Percentiles rank a stretch among this genome's conserved stretches.
Conservation (phyloP, 306 rosid genomes). For the Fragaria ananassa region DNA sequence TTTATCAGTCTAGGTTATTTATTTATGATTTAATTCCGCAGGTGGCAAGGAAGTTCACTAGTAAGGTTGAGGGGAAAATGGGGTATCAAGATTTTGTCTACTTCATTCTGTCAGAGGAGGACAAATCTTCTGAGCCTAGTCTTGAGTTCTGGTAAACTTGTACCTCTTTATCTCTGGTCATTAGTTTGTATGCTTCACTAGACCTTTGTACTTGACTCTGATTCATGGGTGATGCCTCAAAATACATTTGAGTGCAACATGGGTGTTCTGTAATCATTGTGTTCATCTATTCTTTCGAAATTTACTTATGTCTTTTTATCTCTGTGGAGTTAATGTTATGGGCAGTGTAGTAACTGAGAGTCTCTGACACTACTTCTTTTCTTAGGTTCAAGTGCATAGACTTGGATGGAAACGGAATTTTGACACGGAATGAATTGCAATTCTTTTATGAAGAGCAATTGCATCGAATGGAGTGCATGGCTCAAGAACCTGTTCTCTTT, state of each 20-base stretch:
- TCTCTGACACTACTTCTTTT: constrained; percentile 30
- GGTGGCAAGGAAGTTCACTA: constrained; percentile 92
- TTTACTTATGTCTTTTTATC: constrained; percentile 14
- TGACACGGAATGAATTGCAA: constrained; percentile 92
- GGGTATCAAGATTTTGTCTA: constrained; percentile 99
- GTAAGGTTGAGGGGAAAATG: constrained; percentile 96
- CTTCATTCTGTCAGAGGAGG: constrained; percentile 97
- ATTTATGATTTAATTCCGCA: constrained; percentile 33
- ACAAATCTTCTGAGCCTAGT: constrained; percentile 93
- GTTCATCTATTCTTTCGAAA: constrained; percentile 3
- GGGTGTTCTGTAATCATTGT: neutral
- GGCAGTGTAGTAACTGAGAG: constrained; percentile 10
- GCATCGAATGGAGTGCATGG: constrained; percentile 99
- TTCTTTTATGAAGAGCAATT: constrained; percentile 98
- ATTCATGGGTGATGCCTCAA: neutral
- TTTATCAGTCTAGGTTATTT: constrained; percentile 7
- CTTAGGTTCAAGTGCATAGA: constrained; percentile 97
- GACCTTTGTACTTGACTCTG: neutral
- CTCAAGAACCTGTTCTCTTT: constrained; percentile 98
- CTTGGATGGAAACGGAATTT: constrained; percentile 90
- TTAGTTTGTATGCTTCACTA: constrained; percentile 19
- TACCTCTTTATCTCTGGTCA: constrained; percentile 16
- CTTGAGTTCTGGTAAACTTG: constrained; percentile 87
- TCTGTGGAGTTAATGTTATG: constrained; percentile 6
- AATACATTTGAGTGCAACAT: neutral